Evolutionary conservation across 2,329 filamentous ascomycete genomes (phyloP).

Genomic region (Penicillium capsulatum): DNA sequence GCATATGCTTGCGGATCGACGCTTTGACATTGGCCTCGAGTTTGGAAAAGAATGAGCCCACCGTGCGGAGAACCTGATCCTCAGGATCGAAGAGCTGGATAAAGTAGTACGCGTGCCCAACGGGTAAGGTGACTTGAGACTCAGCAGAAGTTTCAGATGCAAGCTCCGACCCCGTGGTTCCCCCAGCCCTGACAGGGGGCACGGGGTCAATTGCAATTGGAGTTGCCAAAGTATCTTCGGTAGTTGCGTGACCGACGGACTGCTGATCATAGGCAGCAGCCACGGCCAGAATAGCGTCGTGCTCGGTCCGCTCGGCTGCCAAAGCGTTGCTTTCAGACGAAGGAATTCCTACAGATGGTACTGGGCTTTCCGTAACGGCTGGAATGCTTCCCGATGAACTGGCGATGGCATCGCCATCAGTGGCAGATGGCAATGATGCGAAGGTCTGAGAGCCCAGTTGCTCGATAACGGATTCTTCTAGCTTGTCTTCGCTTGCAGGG

Average conservation of each 20-base stretch:
- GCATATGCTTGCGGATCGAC: constrained; percentile 38
- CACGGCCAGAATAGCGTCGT: constrained; percentile 28
- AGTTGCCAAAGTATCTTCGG: constrained; percentile 10
- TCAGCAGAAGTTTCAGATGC: constrained; percentile 9
- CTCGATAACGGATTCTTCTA: constrained; percentile 30
- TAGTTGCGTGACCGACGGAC: constrained; percentile 13
- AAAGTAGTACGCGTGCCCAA: constrained; percentile 45
- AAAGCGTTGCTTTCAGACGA: constrained; percentile 12
- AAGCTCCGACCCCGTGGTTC: neutral
- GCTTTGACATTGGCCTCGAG: constrained; percentile 39
- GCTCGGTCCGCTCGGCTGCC: constrained; percentile 19
- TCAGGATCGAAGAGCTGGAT: constrained; percentile 53
- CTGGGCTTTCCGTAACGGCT: neutral
- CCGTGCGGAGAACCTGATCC: constrained; percentile 39
- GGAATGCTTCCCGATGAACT: constrained; percentile 26
- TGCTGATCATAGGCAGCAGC: constrained; percentile 29
- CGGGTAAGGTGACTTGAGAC: constrained; percentile 23
- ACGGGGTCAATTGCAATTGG: neutral
- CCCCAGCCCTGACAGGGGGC: neutral
- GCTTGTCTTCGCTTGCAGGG: constrained; percentile 26
- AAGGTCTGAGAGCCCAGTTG: constrained; percentile 23
- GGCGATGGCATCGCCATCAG: constrained; percentile 24
- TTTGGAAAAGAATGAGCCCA: constrained; percentile 43
- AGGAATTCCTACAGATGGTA: constrained; percentile 4
- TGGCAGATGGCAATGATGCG: constrained; percentile 15